These are phyloP conservation scores for Pseudopithomyces chartarum DNA, from an alignment of 2,329 filamentous ascomycete species.

Conservation along the genomic window DNA sequence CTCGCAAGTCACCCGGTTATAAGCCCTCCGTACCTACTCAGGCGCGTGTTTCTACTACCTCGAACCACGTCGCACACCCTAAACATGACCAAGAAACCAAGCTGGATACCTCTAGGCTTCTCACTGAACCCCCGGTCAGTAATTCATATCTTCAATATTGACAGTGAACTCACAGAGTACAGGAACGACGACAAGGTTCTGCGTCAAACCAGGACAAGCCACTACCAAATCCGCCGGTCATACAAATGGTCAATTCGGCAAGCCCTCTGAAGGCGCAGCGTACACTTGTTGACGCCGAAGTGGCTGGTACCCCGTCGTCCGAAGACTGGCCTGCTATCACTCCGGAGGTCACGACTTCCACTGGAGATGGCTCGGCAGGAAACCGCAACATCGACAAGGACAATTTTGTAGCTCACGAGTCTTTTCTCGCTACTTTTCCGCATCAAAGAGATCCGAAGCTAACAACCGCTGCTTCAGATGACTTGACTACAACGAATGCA, in stretches of 20 bases:
- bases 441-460: neutral
- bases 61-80: conserved; percentile 7
- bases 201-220: conserved; percentile 36
- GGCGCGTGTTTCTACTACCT: neutral
- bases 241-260: conserved; percentile 31
- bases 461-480: neutral
- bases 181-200: conserved; percentile 4
- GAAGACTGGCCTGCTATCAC: conserved; percentile 34
- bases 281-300: conserved; percentile 47
- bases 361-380: neutral
- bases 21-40: conserved; percentile 1
- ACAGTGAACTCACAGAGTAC: conserved; percentile 10
- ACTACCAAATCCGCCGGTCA: conserved; percentile 46
- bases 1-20: conserved; percentile 26
- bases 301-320: conserved; percentile 30
- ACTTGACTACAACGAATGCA: neutral
- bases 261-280: conserved; percentile 45
- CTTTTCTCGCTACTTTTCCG: neutral
- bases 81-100: neutral
- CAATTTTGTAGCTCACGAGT: neutral
- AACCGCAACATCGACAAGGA: neutral
- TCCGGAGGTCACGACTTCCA: conserved; percentile 26
- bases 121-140: conserved; percentile 7
- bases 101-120: neutral
- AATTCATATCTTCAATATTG: neutral